phyloP scores from a whole-genome alignment of 2,329 filamentous ascomycete species.

The Aspergillus neotritici region DNA sequence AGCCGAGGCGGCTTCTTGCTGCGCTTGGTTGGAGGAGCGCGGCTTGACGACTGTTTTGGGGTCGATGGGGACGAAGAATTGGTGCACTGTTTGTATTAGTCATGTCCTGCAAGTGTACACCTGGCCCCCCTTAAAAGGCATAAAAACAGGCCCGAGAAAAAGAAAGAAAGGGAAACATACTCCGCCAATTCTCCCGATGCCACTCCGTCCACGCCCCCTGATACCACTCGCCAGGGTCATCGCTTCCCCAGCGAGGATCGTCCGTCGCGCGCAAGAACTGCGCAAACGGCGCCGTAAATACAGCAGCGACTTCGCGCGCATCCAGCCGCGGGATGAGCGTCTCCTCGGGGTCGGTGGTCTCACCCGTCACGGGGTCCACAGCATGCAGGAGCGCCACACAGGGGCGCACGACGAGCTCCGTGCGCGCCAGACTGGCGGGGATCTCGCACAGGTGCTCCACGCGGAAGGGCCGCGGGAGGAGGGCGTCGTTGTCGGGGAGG shows the following conservation, averaged over 20 bases:
- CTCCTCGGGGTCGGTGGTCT: conserved; percentile 55
- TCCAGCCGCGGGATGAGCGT: conserved; percentile 74
- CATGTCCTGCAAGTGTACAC: background rate
- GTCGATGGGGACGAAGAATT: conserved; percentile 80
- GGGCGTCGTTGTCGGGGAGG: conserved; percentile 63
- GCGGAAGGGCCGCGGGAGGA: conserved; percentile 68
- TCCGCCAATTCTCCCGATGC: conserved; percentile 71
- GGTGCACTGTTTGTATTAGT: conserved; percentile 57
- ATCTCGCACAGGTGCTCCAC: conserved; percentile 85
- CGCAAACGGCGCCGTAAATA: conserved; percentile 84
- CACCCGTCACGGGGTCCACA: conserved; percentile 42
- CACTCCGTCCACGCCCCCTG: conserved; percentile 74
- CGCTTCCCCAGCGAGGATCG: conserved; percentile 41
- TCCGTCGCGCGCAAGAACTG: conserved; percentile 67
- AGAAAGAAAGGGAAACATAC: conserved; percentile 21
- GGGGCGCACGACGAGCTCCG: conserved; percentile 67
- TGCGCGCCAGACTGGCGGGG: conserved; percentile 68
- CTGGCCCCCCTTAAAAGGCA: no score
- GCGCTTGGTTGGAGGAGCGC: conserved; percentile 31
- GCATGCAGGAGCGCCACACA: conserved; percentile 73
- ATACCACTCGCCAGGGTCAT: conserved; percentile 66
- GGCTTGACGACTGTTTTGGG: conserved; percentile 65
- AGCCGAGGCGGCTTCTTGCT: conserved; percentile 35
- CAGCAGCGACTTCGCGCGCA: conserved; percentile 84
- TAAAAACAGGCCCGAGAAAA: no score